Conservation (phyloP, 2,329 filamentous ascomycete genomes). For the Thelonectria olida region DNA sequence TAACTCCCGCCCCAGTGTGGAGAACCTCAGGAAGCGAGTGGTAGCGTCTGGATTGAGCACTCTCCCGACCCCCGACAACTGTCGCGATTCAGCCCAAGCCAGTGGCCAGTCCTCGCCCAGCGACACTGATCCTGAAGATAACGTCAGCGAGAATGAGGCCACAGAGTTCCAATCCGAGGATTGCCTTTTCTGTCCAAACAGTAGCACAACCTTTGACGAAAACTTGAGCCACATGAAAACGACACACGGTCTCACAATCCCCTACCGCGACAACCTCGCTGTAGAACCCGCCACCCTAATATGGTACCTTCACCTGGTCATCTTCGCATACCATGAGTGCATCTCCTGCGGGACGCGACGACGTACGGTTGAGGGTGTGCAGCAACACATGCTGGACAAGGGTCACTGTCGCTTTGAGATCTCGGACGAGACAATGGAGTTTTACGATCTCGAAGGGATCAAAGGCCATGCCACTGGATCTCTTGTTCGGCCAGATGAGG, state of each 20-base stretch:
- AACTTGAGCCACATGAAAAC: conserved; percentile 60
- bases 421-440: conserved; percentile 50
- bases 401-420: conserved; percentile 59
- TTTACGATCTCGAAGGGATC: conserved; percentile 44
- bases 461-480: conserved; percentile 16
- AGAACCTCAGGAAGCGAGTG: neutral
- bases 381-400: conserved; percentile 62
- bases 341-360: conserved; percentile 58
- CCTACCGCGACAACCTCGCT: conserved; percentile 48
- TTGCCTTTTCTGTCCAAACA: conserved; percentile 55
- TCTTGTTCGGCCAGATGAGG: neutral
- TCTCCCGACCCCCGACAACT: neutral
- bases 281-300: conserved; percentile 58
- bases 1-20: neutral
- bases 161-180: conserved; percentile 41
- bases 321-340: conserved; percentile 61
- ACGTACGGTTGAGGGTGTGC: conserved; percentile 53
- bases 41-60: neutral
- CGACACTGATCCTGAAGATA: conserved; percentile 2
- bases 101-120: neutral
- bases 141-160: neutral
- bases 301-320: conserved; percentile 57
- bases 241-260: conserved; percentile 57
- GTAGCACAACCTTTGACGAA: conserved; percentile 42
- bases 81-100: neutral